Conservation (phyloP, 2,329 filamentous ascomycete species). For the Trichoderma gracile region DNA sequence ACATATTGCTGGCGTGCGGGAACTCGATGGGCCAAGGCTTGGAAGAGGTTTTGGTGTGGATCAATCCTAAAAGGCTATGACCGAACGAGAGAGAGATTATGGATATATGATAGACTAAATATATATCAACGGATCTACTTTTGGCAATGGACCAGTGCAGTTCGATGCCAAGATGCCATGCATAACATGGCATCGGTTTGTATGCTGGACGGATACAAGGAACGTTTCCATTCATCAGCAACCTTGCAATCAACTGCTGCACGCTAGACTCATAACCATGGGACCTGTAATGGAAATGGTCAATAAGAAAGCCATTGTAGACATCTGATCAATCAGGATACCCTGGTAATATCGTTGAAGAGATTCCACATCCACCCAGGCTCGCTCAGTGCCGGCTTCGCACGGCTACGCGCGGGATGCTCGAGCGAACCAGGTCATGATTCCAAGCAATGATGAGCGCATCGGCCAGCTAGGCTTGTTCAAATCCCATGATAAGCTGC, state of each 20-base stretch:
- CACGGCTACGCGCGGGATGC: slow-evolving; percentile 15
- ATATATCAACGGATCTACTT: background rate
- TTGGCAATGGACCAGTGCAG: background rate
- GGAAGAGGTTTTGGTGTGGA: slow-evolving; percentile 37
- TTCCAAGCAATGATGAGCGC: background rate
- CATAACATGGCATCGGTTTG: too few species aligned
- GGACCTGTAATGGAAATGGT: background rate
- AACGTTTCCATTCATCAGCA: too few species aligned
- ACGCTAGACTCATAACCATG: too few species aligned
- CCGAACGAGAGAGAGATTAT: background rate
- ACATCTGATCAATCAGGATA: background rate
- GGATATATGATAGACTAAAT: background rate
- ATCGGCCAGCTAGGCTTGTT: background rate
- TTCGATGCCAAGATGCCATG: too few species aligned
- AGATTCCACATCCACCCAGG: background rate
- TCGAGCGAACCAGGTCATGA: background rate
- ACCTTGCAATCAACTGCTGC: too few species aligned
- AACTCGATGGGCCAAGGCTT: slow-evolving; percentile 36
- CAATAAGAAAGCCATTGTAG: background rate
- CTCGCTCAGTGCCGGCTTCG: slow-evolving; percentile 18
- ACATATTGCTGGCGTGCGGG: slow-evolving; percentile 37
- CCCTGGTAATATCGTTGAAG: background rate
- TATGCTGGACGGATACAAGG: too few species aligned
- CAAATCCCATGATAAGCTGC: background rate
- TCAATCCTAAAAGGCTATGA: slow-evolving; percentile 16